Evolutionary conservation across 23 red algal species (phyloP).

Genomic region (Chondrus crispus): DNA sequence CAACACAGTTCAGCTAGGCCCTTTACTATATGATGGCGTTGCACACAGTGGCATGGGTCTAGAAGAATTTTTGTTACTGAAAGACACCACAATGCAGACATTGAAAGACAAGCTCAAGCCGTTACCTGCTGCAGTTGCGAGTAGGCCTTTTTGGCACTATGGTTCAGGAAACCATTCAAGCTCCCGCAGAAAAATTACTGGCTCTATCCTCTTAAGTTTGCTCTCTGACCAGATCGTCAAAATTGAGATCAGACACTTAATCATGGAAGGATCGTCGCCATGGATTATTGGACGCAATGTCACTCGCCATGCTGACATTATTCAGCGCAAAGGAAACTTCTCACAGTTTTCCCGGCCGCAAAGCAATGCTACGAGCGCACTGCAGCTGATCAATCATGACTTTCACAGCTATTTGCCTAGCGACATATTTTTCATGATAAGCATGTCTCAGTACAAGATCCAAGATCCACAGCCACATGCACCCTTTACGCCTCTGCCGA

Average conservation of each 20-base stretch:
- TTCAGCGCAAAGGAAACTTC: neutral
- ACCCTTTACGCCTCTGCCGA: neutral
- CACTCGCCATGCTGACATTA: neutral
- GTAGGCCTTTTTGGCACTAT: neutral
- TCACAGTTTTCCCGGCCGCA: neutral
- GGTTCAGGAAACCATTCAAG: neutral
- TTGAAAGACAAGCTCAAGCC: neutral
- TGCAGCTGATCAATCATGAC: neutral
- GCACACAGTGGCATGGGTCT: neutral
- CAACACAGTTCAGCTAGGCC: neutral
- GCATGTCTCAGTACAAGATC: neutral
- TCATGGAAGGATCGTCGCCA: neutral
- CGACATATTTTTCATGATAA: neutral
- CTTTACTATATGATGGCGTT: neutral
- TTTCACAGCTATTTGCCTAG: neutral
- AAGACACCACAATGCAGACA: neutral
- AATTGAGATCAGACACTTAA: neutral
- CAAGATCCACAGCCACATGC: neutral
- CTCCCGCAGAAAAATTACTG: neutral
- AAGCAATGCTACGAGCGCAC: neutral
- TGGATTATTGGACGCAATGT: neutral
- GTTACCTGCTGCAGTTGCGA: neutral
- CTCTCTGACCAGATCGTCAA: neutral
- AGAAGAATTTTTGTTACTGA: neutral
- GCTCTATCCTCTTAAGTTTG: neutral